Base-by-base conservation (phyloP, 306 rosid species). In the Glycine soja region DNA sequence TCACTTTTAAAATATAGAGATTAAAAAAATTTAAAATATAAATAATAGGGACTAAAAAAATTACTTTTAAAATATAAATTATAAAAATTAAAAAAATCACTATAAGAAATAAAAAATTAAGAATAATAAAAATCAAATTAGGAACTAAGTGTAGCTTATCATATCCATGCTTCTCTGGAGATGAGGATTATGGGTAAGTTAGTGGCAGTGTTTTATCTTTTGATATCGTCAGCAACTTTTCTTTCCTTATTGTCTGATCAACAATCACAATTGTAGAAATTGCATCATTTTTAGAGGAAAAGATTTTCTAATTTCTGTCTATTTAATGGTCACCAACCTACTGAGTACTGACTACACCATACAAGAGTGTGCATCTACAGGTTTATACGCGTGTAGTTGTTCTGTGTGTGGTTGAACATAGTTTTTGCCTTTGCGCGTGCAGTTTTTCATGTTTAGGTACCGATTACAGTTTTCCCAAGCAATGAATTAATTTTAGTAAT, bases 371-470 rank as follows among this genome's bases (percentile, higher is more conserved):
- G 30, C 30, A 24, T 24, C 30, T 24, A 24, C 30, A 24, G 30
- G 24, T 66, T 81, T 47, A 38, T 24, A 16, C n/a, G 53, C 34
- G 32, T 36, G 18, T 32, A 12, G 16, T 63, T 63, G 10, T 63
- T 63, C 70, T 63, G 10, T 24, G 70, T 63, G 70, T 64, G 15
- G 19, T 36, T 36, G 46, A 36, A 36, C 19, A 64, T 40, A 15
- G n/a, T 7, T 69, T 24, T 34, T 48, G 14, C 65, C 62, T 19
- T 15, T 50, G 64, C 2, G 50, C 2, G 40, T 70, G 24, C 62
- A 10, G 69, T 70, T 58, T 38, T 82, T 24, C 68, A 32, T 59
- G 66, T 70, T 18, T 48, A 6, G 72, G 64, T 36, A 15, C 63
- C 14, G n/a, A 16, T 34, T 42, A 75, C 70, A 58, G 32, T n/a